Evolutionary conservation across 768 basidiomycete species (phyloP), one percentile per base, ranked within the genome.

Genomic region (Lactifluus hygrophoroides): DNA sequence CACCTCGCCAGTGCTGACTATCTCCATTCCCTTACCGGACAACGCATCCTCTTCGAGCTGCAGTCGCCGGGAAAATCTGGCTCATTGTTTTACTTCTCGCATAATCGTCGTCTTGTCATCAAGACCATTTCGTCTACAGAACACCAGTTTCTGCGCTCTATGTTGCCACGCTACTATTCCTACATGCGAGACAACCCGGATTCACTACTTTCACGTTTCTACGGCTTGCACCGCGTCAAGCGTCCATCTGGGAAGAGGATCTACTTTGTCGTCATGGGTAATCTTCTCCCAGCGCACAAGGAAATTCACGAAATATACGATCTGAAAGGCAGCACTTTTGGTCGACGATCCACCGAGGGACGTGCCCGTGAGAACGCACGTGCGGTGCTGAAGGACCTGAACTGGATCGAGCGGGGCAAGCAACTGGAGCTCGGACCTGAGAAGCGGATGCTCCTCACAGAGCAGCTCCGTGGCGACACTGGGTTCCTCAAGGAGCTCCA

Each of bases 241-340:
- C 80, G 98, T 0, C 96, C 96, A 0, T 79, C 81, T 35, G 96
- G 96, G 0, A 75, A 80, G 45, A 99, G 98, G 75, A 99, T 99
- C 52, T 96, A 99, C 70, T 99, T 99, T 69, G 93, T 98, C 55
- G 96, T 99, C 73, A 97, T 98, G 94, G 98, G 98, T 76, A 99
- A 99, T 70, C 80, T 99, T 28, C 97, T 99, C 74, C 95, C 96
- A 0, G 88, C 96, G 0, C 95, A 98, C 73, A 85, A 92, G 64
- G 96, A 99, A 69, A 80, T 98, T 43, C 96, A 99, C 72, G 96
- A 97, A 75, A 95, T 94, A 28, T 98, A 89, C 68, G 95, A 99
- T 71, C 78, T 98, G 64, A 98, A 99, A 70, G 95, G 94, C 2
- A 91, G 88, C 47, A 94, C 94, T 0, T 83, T 95, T 2, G 95